Base-by-base conservation (phyloP, 305 asterid species). In the Plantago coronopus region DNA sequence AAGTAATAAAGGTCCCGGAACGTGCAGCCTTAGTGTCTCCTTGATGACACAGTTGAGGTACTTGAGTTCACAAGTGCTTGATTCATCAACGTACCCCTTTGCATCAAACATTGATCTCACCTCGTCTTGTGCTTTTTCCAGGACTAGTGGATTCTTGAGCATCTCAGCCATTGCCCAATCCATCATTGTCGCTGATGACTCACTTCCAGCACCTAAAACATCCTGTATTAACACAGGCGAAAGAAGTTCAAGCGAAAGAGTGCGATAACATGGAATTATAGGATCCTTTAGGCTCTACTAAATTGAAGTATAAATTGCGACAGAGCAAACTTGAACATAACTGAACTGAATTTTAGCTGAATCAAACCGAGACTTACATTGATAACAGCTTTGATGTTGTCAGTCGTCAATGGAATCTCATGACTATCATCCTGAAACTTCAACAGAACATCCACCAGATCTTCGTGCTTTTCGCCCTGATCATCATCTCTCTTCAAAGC, bases 91-190 rank as follows among this genome's bases (percentile, higher is more conserved):
- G n/a, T 21, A 17, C 2, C 69, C 74, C 22, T 37, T 47, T 15
- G 64, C 74, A 2, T 47, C 50, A 56, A 14, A 37, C 17, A 8
- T 48, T 17, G n/a, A n/a, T 65, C 84, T 69, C 19, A 76, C 71
- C 56, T 81, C 80, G 17, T 62, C 59, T 48, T 78, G 80, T 40
- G 80, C 82, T 46, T 40, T 75, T 11, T 45, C 48, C 25, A 75
- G 19, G 17, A 66, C 61, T 38, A 40, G 19, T 22, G 80, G 87
- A 47, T 81, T 76, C 63, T 68, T 71, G 49, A 78, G 57, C 74
- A 81, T 45, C 66, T 81, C 81, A 0, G 79, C 70, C 83, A 81
- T 81, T 0, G 78, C 78, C 84, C 84, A 78, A 48, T 72, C 72
- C 19, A 70, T 40, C 4, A 55, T 56, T 19, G 65, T 16, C 25